phyloP scores from a whole-genome alignment of 768 basidiomycete species.

The Tricholoma matsutake region DNA sequence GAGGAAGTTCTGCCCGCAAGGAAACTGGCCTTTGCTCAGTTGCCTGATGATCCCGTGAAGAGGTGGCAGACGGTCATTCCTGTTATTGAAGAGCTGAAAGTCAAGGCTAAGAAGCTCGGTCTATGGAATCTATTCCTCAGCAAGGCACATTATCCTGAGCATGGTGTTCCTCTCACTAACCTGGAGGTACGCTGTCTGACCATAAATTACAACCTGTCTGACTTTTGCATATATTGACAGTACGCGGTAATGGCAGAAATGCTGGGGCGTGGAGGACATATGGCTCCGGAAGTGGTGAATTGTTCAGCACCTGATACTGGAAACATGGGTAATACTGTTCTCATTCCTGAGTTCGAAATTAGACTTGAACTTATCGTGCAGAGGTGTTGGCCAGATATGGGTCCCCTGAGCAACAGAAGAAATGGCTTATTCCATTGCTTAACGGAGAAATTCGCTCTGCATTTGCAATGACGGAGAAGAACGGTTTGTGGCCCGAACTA shows the following conservation, averaged over 20 bases:
- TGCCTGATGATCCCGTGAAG: conserved; percentile 68
- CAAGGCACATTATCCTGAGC: conserved; percentile 87
- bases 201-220: not conserved
- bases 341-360: not conserved
- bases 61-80: conserved; percentile 87
- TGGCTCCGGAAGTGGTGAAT: conserved; percentile 86
- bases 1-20: conserved; percentile 85
- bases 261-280: conserved; percentile 76
- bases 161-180: conserved; percentile 88
- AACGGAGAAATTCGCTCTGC: conserved; percentile 93
- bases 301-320: conserved; percentile 98
- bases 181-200: conserved; percentile 61
- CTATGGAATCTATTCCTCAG: conserved; percentile 98
- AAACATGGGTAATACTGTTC: conserved; percentile 77
- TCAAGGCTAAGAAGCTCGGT: conserved; percentile 81
- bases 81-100: conserved; percentile 80
- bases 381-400: conserved; percentile 97
- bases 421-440: conserved; percentile 85
- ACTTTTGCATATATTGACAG: conserved; percentile 34
- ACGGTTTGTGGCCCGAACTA: conserved; percentile 44
- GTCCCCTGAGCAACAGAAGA: conserved; percentile 84
- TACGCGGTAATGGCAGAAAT: conserved; percentile 98
- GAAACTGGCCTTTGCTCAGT: conserved; percentile 73
- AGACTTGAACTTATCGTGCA: conserved; percentile 28
- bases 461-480: conserved; percentile 96